Conservation (phyloP, 129 eudicot species). For the Pittosporum tobira region DNA sequence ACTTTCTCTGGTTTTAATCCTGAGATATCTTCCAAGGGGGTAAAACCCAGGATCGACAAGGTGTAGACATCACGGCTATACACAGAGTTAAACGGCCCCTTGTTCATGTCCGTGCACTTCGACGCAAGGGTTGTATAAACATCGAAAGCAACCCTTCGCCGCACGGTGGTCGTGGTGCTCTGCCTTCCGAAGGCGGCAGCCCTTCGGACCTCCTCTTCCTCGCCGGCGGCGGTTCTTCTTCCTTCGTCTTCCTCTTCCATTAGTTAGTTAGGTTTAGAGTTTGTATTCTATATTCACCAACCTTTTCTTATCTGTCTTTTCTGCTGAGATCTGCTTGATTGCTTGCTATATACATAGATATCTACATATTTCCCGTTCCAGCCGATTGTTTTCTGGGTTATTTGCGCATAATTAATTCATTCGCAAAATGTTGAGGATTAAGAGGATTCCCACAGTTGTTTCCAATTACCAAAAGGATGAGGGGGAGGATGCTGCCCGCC, state of each 20-base stretch:
- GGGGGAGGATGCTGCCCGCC: conserved; percentile 37
- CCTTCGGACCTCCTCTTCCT: conserved; percentile 90
- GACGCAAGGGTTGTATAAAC: conserved; percentile 38
- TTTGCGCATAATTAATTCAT: neutral
- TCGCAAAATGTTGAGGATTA: conserved; percentile 63
- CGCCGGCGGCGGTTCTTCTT: conserved; percentile 76
- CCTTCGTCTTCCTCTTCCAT: conserved; percentile 4
- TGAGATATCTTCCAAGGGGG: conserved; percentile 38
- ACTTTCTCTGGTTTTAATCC: too few species aligned
- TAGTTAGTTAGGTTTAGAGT: conserved; percentile 16
- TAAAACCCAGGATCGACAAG: conserved; percentile 44
- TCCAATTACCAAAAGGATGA: conserved; percentile 91
- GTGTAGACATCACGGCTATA: conserved; percentile 80
- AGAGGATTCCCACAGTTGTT: conserved; percentile 86
- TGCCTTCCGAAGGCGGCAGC: conserved; percentile 83
- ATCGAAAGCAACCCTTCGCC: conserved; percentile 54
- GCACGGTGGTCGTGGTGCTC: conserved; percentile 94
- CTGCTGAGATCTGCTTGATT: neutral
- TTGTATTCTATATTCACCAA: too few species aligned
- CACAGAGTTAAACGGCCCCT: conserved; percentile 40
- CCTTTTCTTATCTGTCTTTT: too few species aligned
- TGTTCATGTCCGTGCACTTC: conserved; percentile 52
- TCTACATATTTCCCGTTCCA: neutral
- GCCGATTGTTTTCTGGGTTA: neutral
- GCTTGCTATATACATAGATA: neutral